phyloP scores from a whole-genome alignment of 805 yeast species.

The Saccharomycopsis sp. region DNA sequence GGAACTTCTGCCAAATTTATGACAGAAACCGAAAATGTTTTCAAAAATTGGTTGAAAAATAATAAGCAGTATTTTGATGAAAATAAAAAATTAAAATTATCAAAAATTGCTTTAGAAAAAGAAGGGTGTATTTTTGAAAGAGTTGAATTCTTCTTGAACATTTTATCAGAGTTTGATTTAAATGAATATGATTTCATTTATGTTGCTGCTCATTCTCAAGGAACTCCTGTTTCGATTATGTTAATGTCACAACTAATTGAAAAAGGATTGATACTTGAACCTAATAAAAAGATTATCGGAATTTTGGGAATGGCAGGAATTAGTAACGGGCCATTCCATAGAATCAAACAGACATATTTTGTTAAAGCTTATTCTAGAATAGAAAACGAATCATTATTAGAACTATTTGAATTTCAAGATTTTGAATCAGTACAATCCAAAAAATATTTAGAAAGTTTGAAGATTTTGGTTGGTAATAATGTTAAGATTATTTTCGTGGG shows the following conservation, averaged over 20 bases:
- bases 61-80: slow-evolving; percentile 19
- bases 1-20: slow-evolving; percentile 91
- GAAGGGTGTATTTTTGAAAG: slow-evolving; percentile 87
- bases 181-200: slow-evolving; percentile 76
- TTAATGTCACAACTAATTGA: slow-evolving; percentile 65
- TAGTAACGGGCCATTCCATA: slow-evolving; percentile 88
- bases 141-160: slow-evolving; percentile 67
- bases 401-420: slow-evolving; percentile 80
- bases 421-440: slow-evolving; percentile 62
- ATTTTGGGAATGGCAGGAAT: slow-evolving; percentile 93
- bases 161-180: slow-evolving; percentile 41
- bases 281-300: slow-evolving; percentile 42
- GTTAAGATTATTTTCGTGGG: slow-evolving; percentile 79
- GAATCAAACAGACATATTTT: slow-evolving; percentile 73
- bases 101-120: slow-evolving; percentile 85
- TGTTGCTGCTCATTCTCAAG: slow-evolving; percentile 93
- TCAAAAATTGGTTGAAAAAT: slow-evolving; percentile 51
- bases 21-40: slow-evolving; percentile 75
- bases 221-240: slow-evolving; percentile 83
- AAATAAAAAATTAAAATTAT: slow-evolving; percentile 42
- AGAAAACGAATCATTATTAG: slow-evolving; percentile 78
- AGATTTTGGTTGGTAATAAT: slow-evolving; percentile 53
- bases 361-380: slow-evolving; percentile 85
- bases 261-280: slow-evolving; percentile 35
- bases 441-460: slow-evolving; percentile 57